A percentile compares a stretch with the other conserved stretches of the same genome.
phyloP scores from a whole-genome alignment of 75 land plant genomes.

The Larix kaempferi region DNA sequence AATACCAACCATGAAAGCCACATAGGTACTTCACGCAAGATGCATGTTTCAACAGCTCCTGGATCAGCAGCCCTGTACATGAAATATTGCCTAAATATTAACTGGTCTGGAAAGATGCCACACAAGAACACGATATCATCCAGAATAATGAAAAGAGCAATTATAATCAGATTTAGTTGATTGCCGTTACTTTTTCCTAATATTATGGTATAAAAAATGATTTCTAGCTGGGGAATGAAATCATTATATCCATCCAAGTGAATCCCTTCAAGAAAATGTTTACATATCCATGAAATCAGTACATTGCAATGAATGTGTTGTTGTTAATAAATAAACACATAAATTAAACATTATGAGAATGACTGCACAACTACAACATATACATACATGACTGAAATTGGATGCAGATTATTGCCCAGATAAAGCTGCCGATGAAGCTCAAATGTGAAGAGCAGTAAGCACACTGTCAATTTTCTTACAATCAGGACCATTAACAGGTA shows the following conservation, averaged over 20 bases:
- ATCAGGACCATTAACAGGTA: background rate
- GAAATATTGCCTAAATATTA: conserved; percentile 3
- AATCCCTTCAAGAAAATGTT: too few relatives aligned
- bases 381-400: conserved; percentile 64
- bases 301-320: background rate
- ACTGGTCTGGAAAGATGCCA: background rate
- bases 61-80: conserved; percentile 75
- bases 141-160: background rate
- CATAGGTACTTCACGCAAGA: conserved; percentile 72
- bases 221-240: background rate
- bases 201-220: background rate
- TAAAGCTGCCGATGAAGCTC: conserved; percentile 68
- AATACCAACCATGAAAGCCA: conserved; percentile 40
- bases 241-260: background rate
- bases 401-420: conserved; percentile 16
- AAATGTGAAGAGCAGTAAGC: conserved; percentile 59
- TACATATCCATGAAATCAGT: too few relatives aligned
- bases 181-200: background rate
- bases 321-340: background rate
- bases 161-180: background rate
- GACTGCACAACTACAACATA: background rate
- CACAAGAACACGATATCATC: background rate
- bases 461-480: conserved; percentile 38
- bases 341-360: background rate
- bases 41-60: conserved; percentile 69